Conservation (phyloP, 768 basidiomycete species). For the Panaeolus cyanescens region DNA sequence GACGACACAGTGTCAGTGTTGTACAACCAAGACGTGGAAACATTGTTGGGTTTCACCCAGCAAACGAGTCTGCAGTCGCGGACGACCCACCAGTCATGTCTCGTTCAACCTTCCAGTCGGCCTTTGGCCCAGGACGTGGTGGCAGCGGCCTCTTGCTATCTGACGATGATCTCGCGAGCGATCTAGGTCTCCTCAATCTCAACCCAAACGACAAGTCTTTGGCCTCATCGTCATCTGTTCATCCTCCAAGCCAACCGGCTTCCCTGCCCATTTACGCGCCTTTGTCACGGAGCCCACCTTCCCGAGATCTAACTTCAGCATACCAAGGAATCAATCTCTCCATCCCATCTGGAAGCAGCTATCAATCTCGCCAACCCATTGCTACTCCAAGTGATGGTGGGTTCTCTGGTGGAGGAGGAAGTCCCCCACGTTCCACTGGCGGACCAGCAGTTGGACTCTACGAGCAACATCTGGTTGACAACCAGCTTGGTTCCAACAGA, state of each 20-base stretch:
- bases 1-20: conserved; percentile 82
- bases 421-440: conserved; percentile 38
- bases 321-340: conserved; percentile 66
- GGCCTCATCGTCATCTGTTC: conserved; percentile 44
- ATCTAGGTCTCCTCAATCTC: conserved; percentile 66
- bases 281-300: conserved; percentile 61
- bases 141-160: conserved; percentile 68
- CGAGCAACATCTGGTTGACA: conserved; percentile 47
- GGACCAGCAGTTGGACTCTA: conserved; percentile 29
- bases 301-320: conserved; percentile 49
- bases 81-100: conserved; percentile 27
- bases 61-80: conserved; percentile 21
- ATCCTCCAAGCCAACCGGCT: conserved; percentile 67
- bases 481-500: conserved; percentile 29
- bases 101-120: conserved; percentile 32
- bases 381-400: conserved; percentile 68
- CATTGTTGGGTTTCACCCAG: conserved; percentile 69
- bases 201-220: conserved; percentile 40
- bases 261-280: conserved; percentile 79
- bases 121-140: conserved; percentile 50
- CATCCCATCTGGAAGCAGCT: conserved; percentile 49
- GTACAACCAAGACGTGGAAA: conserved; percentile 73
- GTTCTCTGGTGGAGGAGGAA: conserved; percentile 47
- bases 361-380: conserved; percentile 47
- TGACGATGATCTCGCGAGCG: conserved; percentile 80